Evolutionary conservation across 2,329 filamentous ascomycete genomes (phyloP), one percentile per base, ranked within the genome.

Genomic region (Teratosphaeria zuluensis): DNA sequence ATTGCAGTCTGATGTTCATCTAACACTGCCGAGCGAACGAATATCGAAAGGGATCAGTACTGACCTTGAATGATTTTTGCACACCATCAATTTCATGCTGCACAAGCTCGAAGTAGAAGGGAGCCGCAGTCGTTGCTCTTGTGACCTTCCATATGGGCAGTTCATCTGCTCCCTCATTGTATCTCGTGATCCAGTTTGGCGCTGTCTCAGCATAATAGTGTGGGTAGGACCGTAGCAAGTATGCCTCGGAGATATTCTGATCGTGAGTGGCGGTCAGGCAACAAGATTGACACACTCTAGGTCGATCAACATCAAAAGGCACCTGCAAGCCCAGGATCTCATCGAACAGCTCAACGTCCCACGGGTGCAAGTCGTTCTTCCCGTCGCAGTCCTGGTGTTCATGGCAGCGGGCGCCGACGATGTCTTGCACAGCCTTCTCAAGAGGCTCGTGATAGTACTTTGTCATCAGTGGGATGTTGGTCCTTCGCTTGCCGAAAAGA

Each of bases 121-220:
- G 79, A 0, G 79, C 79, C 2, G 80, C 80, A 1, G 76, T 78
- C 0, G 80, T 81, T 1, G 80, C 80, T 7, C 79, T 68, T 0
- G 77, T 79, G 0, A 80, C 79, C 65, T 80, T 69, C 74, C 78
- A 82, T 48, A 82, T 80, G 1, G 74, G 72, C 16, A 80, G 67
- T 51, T 70, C 68, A 58, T 79, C 76, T 5, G 74, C 73, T 8
- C 75, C 76, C 65, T 76, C 73, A 62, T 80, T 80, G 69, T 80
- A 80, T 1, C 71, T 69, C 2, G 74, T 76, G 54, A 78, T 73
- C 75, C 76, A 79, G 55, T 72, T 75, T 1, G 74, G 70, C 0
- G 75, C 71, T 0, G 57, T 59, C 9, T 73, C 66, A 7, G 70
- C 64, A 63, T 80, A 80, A 59, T 70, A 73, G 62, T 79, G 77